Conservation (phyloP, 257 asterid genomes). For the Plantago elongata region DNA sequence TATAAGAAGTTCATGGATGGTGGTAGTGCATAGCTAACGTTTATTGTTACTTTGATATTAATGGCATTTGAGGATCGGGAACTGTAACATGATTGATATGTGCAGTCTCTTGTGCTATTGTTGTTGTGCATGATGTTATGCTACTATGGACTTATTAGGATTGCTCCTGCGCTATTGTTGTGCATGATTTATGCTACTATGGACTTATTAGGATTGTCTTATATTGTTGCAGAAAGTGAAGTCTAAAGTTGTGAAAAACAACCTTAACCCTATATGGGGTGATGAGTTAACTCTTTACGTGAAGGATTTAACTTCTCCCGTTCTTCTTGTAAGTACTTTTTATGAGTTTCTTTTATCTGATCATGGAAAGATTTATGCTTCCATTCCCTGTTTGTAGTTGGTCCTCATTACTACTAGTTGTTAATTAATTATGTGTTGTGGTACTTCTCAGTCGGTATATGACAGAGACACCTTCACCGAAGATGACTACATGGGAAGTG, state of each 20-base stretch:
- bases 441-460: conserved; percentile 41
- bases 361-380: too few species aligned
- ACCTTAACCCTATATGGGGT: conserved; percentile 73
- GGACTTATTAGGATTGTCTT: background rate
- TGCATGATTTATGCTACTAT: background rate
- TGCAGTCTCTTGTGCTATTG: too few species aligned
- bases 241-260: conserved; percentile 55
- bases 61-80: too few species aligned
- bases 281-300: conserved; percentile 65
- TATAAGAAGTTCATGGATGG: too few species aligned
- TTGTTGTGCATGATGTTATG: background rate
- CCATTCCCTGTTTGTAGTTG: too few species aligned
- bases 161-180: too few species aligned
- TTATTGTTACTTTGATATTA: too few species aligned
- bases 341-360: background rate
- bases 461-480: conserved; percentile 80
- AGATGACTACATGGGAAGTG: conserved; percentile 77
- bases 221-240: conserved; percentile 52
- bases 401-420: too few species aligned
- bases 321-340: conserved; percentile 41
- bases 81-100: too few species aligned
- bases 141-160: background rate
- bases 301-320: conserved; percentile 49
- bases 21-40: too few species aligned
- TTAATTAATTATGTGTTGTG: background rate